A percentile compares a stretch with the other conserved stretches of the same genome.
These are phyloP conservation scores for Schizosaccharomyces osmophilus DNA, from an alignment of 805 yeast species.

Conservation along the genomic window DNA sequence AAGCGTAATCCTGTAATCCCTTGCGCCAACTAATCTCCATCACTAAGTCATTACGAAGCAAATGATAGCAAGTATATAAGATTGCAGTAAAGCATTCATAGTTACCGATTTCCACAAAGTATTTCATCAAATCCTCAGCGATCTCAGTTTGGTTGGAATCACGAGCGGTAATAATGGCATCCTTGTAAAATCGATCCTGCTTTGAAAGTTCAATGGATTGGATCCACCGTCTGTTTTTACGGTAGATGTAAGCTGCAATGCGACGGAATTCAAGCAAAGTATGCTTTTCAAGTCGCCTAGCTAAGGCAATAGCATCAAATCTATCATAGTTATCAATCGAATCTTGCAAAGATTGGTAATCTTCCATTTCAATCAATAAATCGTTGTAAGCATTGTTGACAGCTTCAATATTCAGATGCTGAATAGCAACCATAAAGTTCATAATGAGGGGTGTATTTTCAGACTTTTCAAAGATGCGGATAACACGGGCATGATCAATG, in stretches of 20 bases:
- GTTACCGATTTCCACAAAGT: conserved; percentile 91
- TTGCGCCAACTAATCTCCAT: conserved; percentile 81
- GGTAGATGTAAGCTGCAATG: conserved; percentile 79
- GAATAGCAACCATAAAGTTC: conserved; percentile 78
- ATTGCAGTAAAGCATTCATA: conserved; percentile 85
- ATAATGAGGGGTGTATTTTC: conserved; percentile 91
- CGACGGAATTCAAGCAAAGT: conserved; percentile 80
- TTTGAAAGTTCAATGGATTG: conserved; percentile 75
- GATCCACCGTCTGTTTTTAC: conserved; percentile 80
- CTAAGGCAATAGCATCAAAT: conserved; percentile 77
- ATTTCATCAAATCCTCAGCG: conserved; percentile 67
- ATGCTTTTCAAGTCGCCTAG: conserved; percentile 79
- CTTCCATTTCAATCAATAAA: conserved; percentile 85
- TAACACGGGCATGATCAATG: conserved; percentile 72
- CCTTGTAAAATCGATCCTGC: conserved; percentile 82
- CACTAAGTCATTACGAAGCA: conserved; percentile 59
- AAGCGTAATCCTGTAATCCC: conserved; percentile 56
- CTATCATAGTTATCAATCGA: conserved; percentile 77
- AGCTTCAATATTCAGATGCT: conserved; percentile 68
- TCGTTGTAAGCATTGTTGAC: conserved; percentile 93
- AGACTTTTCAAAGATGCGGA: conserved; percentile 76
- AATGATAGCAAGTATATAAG: conserved; percentile 61
- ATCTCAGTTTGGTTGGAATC: conserved; percentile 53
- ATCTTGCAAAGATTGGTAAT: conserved; percentile 65
- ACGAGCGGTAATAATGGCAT: conserved; percentile 79